These are phyloP conservation scores for Centrapalus pauciflorus DNA, from an alignment of 129 eudicot species.

Conservation along the genomic window DNA sequence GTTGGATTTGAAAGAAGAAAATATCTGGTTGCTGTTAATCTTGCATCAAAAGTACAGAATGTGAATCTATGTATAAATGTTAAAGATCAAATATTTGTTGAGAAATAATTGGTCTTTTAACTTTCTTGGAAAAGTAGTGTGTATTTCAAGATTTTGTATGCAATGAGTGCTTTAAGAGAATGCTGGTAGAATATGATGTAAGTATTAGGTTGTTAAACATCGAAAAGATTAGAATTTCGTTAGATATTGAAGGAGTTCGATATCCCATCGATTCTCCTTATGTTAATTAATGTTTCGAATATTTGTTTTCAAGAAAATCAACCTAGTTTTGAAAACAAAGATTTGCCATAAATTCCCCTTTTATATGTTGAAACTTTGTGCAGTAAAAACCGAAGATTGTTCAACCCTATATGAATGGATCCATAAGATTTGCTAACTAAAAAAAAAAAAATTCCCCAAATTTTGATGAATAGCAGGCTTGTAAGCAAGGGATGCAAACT, in stretches of 20 bases:
- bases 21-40: neutral
- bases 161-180: neutral
- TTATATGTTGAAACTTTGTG: neutral
- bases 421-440: neutral
- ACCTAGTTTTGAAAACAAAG: neutral
- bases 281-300: neutral
- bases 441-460: no score
- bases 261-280: neutral
- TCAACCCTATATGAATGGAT: neutral
- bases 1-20: slow-evolving; percentile 6
- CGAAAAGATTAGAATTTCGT: neutral
- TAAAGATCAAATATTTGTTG: neutral
- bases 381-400: neutral
- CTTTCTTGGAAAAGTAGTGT: neutral
- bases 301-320: neutral
- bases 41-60: slow-evolving; percentile 2
- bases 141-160: neutral
- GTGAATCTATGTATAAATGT: slow-evolving; percentile 4
- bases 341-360: neutral
- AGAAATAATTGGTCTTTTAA: neutral
- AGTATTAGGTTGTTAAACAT: neutral
- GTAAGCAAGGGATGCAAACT: slow-evolving; percentile 77
- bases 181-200: neutral
- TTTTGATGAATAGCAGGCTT: slow-evolving; percentile 32
- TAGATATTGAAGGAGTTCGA: neutral